Evolutionary conservation across 371 early-diverging fungal species (phyloP).

Genomic region (Haplosporangium sp.): DNA sequence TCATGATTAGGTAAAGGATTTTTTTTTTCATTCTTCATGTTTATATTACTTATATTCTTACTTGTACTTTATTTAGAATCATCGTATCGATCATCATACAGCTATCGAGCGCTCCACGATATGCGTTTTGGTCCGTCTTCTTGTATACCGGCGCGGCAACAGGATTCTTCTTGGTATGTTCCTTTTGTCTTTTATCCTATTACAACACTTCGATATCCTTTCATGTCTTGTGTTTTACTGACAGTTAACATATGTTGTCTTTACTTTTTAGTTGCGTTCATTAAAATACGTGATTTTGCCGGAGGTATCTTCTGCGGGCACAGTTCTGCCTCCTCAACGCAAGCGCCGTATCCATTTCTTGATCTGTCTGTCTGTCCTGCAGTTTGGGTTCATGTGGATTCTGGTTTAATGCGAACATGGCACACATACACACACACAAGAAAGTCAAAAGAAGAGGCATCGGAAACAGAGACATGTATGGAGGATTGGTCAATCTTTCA

Average conservation of each 20-base stretch:
- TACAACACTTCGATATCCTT: background rate
- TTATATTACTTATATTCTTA: slow-evolving; percentile 6
- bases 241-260: background rate
- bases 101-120: slow-evolving; percentile 61
- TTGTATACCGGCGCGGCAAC: slow-evolving; percentile 82
- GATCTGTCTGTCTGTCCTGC: slow-evolving; percentile 85
- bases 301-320: slow-evolving; percentile 81
- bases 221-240: background rate
- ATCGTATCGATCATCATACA: slow-evolving; percentile 68
- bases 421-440: slow-evolving; percentile 1
- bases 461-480: background rate
- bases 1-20: background rate
- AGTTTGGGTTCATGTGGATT: slow-evolving; percentile 85
- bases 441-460: background rate
- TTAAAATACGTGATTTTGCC: slow-evolving; percentile 92
- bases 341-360: slow-evolving; percentile 90
- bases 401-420: slow-evolving; percentile 59
- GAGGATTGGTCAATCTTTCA: background rate
- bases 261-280: slow-evolving; percentile 75
- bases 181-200: background rate
- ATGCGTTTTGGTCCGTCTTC: slow-evolving; percentile 73
- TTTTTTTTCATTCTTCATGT: slow-evolving; percentile 6
- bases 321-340: slow-evolving; percentile 77
- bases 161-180: slow-evolving; percentile 84
- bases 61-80: slow-evolving; percentile 55